Base-by-base conservation (phyloP, 345 rosid species). In the Erysimum cheiranthoides region DNA sequence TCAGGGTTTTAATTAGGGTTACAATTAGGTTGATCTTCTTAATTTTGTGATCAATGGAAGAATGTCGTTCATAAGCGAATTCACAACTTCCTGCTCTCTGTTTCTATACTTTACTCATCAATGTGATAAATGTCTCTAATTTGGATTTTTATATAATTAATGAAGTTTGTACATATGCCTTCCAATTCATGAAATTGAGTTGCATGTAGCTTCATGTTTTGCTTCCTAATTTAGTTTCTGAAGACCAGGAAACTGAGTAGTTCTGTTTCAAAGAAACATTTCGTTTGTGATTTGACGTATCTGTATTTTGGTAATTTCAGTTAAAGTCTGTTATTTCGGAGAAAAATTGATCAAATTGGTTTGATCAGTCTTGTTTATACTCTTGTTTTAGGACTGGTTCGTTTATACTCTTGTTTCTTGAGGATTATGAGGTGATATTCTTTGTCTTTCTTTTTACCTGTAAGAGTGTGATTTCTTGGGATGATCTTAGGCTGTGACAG, bases 401-500 rank as follows among this genome's bases (percentile, higher is more conserved):
- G 45, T 74, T 32, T 36, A 61, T 5, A 30, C 7, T 64, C 42
- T 35, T 66, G 61, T 36, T 74, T 28, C 6, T 49, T 38, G 66
- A 76, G 17, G 27, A 9, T 46, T 43, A 18, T 36, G 17, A 54
- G 42, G 52, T 42, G 47, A 12, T 76, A 8, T 25, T 43, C 10
- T n/a, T 52, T 61, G 40, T 51, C 5, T 61, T 46, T 14, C 21
- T 69, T 59, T 3, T 75, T 13, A 59, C 73, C 13, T 9, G 18
- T 43, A 56, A 32, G 38, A 49, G 18, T 68, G 45, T 68, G 64
- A 76, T 76, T 62, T 61, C 56, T 25, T 76, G 82, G 76, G 76
- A 71, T 80, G 74, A 50, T 74, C 49, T 54, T 84, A 86, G 90
- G 92, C 60, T 73, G 69, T 49, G 46, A 74, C 82, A 78, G 73